These are phyloP conservation scores for Geotrichum siamense DNA, from an alignment of 1,139 yeast genomes.

Conservation along the genomic window DNA sequence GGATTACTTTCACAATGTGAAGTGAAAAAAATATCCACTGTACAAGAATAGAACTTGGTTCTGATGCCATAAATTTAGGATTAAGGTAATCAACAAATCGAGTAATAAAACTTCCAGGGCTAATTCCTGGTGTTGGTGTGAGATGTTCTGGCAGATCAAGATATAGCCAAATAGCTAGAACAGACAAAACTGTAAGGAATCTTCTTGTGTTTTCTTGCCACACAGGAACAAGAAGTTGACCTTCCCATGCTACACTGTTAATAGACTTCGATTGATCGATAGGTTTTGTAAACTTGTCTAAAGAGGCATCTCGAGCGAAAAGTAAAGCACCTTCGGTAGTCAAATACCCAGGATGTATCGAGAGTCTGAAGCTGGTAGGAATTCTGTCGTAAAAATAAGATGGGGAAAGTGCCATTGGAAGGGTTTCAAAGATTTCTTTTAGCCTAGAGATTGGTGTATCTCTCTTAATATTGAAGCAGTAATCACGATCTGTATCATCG, in stretches of 20 bases:
- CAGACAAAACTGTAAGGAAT: conserved; percentile 40
- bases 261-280: conserved; percentile 38
- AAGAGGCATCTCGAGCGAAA: conserved; percentile 53
- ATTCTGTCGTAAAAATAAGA: conserved; percentile 56
- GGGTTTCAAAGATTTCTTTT: conserved; percentile 50
- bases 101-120: conserved; percentile 62
- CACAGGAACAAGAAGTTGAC: conserved; percentile 76
- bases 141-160: conserved; percentile 85
- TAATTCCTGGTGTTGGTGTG: conserved; percentile 88
- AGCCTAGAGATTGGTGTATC: conserved; percentile 50
- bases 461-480: conserved; percentile 68
- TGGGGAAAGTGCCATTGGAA: conserved; percentile 78
- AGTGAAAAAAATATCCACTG: conserved; percentile 64
- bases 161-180: conserved; percentile 69
- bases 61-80: conserved; percentile 8
- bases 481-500: conserved; percentile 78
- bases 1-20: conserved; percentile 55
- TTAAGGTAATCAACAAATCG: conserved; percentile 28
- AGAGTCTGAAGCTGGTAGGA: conserved; percentile 62
- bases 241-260: conserved; percentile 70
- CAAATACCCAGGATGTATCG: conserved; percentile 75
- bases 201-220: conserved; percentile 58
- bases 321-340: conserved; percentile 78
- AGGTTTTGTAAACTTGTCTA: conserved; percentile 39
- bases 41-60: conserved; percentile 42